Conservation (phyloP, 192 early-diverging fungal species). For the Oehlia diaphana region DNA sequence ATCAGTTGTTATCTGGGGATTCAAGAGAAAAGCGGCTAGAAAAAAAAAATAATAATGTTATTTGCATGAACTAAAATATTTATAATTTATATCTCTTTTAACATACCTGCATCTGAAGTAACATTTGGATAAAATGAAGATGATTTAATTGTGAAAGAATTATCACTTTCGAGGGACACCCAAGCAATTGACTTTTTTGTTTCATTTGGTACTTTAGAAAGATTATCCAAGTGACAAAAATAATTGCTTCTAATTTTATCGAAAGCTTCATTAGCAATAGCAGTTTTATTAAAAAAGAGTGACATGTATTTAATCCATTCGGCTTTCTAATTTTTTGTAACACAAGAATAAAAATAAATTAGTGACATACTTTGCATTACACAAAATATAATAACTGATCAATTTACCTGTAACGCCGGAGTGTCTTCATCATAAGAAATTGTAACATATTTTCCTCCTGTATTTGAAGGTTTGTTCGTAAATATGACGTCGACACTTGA, state of each 20-base stretch:
- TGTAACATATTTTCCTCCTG: neutral
- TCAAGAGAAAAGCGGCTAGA: neutral
- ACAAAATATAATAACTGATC: neutral
- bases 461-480: neutral
- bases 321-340: slow-evolving; percentile 18
- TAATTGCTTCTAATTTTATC: neutral
- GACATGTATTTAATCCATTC: slow-evolving; percentile 23
- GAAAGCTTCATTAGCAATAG: neutral
- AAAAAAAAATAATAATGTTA: neutral
- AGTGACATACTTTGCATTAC: neutral
- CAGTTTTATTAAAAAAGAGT: slow-evolving; percentile 16
- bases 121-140: neutral
- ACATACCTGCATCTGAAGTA: slow-evolving; percentile 14
- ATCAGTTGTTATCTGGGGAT: neutral
- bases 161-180: slow-evolving; percentile 1
- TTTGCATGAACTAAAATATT: no score
- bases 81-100: neutral
- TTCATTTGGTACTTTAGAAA: neutral
- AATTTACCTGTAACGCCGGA: neutral
- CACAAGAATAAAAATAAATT: neutral
- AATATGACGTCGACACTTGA: neutral
- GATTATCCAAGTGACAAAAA: slow-evolving; percentile 14
- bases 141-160: neutral
- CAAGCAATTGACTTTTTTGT: slow-evolving; percentile 25
- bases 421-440: neutral